Evolutionary conservation across 208 protist genomes (phyloP).

Genomic region (Trypanosomatidae sp.): DNA sequence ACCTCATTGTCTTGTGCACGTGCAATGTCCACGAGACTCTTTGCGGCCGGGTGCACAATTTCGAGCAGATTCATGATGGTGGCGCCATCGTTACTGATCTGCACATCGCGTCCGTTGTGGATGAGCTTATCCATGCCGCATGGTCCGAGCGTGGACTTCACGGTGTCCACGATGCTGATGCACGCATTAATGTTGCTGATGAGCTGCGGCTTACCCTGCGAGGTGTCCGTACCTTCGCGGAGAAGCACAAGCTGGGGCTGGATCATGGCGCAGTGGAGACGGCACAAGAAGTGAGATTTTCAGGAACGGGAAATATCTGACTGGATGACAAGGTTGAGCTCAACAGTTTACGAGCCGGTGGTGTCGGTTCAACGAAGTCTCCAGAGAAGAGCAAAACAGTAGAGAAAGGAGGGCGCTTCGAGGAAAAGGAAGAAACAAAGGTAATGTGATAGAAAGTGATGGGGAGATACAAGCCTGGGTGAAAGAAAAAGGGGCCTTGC

Average conservation of each 20-base stretch:
- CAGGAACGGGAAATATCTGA: background rate
- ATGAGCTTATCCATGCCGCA: constrained; percentile 99
- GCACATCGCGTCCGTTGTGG: constrained; percentile 92
- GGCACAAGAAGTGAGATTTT: constrained; percentile 13
- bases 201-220: constrained; percentile 99
- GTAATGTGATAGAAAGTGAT: background rate
- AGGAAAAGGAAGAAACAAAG: background rate
- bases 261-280: constrained; percentile 58
- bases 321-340: background rate
- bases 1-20: constrained; percentile 98
- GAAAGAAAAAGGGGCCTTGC: background rate
- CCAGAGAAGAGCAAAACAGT: background rate
- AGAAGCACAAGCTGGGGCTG: constrained; percentile 99
- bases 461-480: background rate
- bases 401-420: background rate
- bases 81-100: constrained; percentile 99
- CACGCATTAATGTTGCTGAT: constrained; percentile 99
- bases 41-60: constrained; percentile 99
- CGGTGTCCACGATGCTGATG: constrained; percentile 94
- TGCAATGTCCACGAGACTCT: constrained; percentile 99
- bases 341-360: background rate
- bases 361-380: background rate
- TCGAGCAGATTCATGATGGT: constrained; percentile 99
- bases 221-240: constrained; percentile 99
- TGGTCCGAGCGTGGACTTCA: constrained; percentile 97